phyloP scores from a whole-genome alignment of 306 rosid genomes.

The cucumber (Cucumis sativus) region DNA sequence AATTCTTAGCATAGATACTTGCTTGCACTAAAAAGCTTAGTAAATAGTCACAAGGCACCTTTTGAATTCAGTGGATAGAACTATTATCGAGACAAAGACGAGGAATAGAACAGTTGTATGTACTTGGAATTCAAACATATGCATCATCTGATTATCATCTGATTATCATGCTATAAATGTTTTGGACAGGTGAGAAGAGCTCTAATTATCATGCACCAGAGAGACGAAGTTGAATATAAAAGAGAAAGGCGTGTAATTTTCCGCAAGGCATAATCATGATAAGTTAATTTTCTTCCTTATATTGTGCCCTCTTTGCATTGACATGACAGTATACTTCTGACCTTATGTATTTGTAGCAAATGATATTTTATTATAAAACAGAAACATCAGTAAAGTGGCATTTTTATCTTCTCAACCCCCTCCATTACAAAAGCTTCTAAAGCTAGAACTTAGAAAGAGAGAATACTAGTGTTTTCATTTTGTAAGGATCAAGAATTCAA shows the following conservation, averaged over 20 bases:
- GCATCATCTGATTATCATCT: not conserved
- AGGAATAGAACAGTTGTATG: not conserved
- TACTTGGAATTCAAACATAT: not conserved
- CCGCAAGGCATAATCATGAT: conserved; percentile 46
- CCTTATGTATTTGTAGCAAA: not conserved
- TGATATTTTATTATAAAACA: not conserved
- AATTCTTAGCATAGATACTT: not conserved
- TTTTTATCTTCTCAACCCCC: not conserved
- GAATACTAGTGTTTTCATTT: too few relatives aligned
- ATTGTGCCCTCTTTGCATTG: not conserved
- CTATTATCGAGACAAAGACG: too few relatives aligned
- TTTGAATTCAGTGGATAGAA: too few relatives aligned
- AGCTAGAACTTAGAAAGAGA: too few relatives aligned
- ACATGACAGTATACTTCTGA: not conserved
- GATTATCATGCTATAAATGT: not conserved
- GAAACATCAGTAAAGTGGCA: conserved; percentile 1
- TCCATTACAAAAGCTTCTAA: not conserved
- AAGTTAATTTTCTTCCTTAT: not conserved
- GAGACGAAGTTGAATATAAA: conserved; percentile 98
- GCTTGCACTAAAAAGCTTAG: not conserved
- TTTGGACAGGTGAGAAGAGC: conserved; percentile 88
- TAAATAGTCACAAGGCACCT: not conserved
- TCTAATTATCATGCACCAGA: conserved; percentile 90
- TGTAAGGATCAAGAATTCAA: too few relatives aligned
- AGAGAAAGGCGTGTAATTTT: conserved; percentile 70